Percentiles rank a stretch among this genome's conserved stretches.
These are phyloP conservation scores for Beta macrorhiza DNA, from an alignment of 179 eudicot species.

Conservation along the genomic window DNA sequence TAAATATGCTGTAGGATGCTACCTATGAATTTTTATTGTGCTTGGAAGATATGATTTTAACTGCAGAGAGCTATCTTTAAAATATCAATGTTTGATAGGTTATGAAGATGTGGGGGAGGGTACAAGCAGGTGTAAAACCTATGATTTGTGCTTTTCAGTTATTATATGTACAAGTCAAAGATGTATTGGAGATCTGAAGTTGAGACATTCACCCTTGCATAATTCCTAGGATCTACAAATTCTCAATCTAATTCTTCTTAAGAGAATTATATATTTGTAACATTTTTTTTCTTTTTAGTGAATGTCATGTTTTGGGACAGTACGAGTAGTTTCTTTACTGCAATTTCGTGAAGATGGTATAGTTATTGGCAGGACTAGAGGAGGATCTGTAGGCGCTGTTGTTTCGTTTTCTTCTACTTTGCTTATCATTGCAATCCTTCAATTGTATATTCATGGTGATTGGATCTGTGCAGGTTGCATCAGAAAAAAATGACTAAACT, in stretches of 20 bases:
- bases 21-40: not conserved
- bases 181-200: too few relatives aligned
- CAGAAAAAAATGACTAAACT: constrained; percentile 69
- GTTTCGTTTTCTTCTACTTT: not conserved
- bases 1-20: not conserved
- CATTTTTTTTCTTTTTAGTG: too few relatives aligned
- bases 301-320: not conserved
- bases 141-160: too few relatives aligned
- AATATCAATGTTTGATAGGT: not conserved
- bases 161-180: too few relatives aligned
- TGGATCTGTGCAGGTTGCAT: constrained; percentile 63
- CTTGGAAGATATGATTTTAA: not conserved
- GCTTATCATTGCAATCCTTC: not conserved
- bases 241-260: not conserved
- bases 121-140: too few relatives aligned
- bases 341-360: too few relatives aligned
- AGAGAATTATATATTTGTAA: too few relatives aligned
- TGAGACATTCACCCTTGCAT: not conserved
- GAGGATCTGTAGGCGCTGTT: not conserved
- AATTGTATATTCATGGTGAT: constrained; percentile 16
- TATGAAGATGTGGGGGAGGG: not conserved
- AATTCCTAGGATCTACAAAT: not conserved
- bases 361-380: not conserved
- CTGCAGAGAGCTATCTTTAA: not conserved
- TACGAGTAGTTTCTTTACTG: not conserved